Evolutionary conservation across 345 rosid species (phyloP).

Genomic region (Trapa bicornis): DNA sequence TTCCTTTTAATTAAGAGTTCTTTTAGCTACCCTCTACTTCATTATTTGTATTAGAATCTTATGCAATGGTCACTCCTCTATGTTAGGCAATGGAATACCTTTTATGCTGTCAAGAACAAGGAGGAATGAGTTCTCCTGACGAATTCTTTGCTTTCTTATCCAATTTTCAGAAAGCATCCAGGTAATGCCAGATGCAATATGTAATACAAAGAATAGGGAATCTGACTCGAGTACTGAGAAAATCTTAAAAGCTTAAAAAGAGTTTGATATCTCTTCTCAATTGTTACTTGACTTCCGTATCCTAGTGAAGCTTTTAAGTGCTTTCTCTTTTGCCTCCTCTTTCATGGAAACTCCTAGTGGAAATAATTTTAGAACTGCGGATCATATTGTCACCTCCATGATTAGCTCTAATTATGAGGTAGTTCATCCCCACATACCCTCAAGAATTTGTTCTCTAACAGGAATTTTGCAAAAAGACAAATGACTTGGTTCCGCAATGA

Average conservation of each 20-base stretch:
- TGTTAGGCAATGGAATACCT: constrained; percentile 83
- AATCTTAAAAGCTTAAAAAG: background rate
- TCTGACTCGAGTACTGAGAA: background rate
- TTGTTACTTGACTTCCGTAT: background rate
- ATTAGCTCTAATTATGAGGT: background rate
- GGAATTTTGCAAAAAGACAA: constrained; percentile 93
- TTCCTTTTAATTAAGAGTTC: background rate
- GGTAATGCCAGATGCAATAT: constrained; percentile 24
- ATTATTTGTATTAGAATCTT: constrained; percentile 3
- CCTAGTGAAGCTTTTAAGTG: background rate
- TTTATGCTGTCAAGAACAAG: constrained; percentile 38
- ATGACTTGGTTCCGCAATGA: constrained; percentile 89
- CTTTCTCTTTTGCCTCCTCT: background rate
- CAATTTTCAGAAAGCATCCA: constrained; percentile 72
- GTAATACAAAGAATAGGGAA: background rate
- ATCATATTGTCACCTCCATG: background rate
- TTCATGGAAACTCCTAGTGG: background rate
- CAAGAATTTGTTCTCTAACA: constrained; percentile 17
- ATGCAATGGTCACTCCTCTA: constrained; percentile 2
- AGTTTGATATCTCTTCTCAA: background rate
- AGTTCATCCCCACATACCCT: background rate
- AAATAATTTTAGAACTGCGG: background rate
- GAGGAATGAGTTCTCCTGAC: constrained; percentile 46
- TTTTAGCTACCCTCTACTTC: background rate
- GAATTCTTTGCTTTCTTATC: constrained; percentile 59